Evolutionary conservation across 73 alveolate species (phyloP), one percentile per base, ranked within the genome.

Genomic region (Breviolum minutum): DNA sequence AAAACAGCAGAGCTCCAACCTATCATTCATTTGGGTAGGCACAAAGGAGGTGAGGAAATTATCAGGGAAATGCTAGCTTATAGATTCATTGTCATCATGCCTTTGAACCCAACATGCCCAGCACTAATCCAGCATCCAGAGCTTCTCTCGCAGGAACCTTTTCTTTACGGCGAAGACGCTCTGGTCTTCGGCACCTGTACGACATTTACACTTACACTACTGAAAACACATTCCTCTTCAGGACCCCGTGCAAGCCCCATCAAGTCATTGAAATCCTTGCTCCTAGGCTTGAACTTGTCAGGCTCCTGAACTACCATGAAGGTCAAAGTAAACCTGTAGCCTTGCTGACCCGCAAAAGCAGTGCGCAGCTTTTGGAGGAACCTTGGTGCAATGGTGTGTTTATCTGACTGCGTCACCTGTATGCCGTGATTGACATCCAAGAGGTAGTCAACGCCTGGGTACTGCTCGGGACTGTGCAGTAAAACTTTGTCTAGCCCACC

Each of bases 361-460:
- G 61, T 64, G 82, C 32, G 70, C 94, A 88, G 63, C 95, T 68
- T 88, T 20, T 68, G 61, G 29, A 17, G 86, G 63, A 88, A 88
- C 86, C 22, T 80, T 71, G 40, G 24, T 30, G 69, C 85, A 63
- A 88, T 66, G 95, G 30, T 69, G 71, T 88, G 95, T 73, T 68
- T 30, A 48, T 11, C 63, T 62, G 86, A 69, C 73, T 8, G 30
- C n/a, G 95, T 88, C 83, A 88, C 95, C 54, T 26, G 63, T 62
- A 88, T 70, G 60, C 86, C 95, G 29, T 88, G 95, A 61, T 88
- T 88, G 95, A 69, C 66, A 40, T 88, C 95, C 19, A 88, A 63
- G 86, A 88, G 74, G 95, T 69, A 88, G 71, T 88, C 95, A 61
- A 88, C 69, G 64, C 86, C 95, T 26, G 95, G 74, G 95, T 40